Conservation (phyloP, 129 eudicot genomes). For the Centella asiatica region DNA sequence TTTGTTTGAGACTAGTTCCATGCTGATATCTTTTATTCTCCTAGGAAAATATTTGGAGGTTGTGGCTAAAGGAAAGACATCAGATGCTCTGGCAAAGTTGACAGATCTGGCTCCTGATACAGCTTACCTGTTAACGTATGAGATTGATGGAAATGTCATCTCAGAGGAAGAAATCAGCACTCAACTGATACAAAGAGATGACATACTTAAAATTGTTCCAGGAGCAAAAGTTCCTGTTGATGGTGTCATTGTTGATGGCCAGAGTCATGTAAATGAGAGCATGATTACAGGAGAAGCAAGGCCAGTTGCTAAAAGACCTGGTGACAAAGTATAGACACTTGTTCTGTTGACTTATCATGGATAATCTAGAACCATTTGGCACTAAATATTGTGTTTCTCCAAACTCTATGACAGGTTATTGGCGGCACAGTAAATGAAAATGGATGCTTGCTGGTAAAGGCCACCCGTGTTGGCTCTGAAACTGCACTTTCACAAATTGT, state of each 20-base stretch:
- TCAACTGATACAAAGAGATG: constrained; percentile 67
- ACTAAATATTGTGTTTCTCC: not conserved
- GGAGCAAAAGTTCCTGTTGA: constrained; percentile 88
- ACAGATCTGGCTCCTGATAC: constrained; percentile 78
- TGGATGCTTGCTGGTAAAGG: constrained; percentile 75
- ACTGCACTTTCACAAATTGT: constrained; percentile 97
- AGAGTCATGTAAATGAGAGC: constrained; percentile 94
- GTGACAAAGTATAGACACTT: constrained; percentile 57
- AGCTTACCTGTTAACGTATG: constrained; percentile 55
- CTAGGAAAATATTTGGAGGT: constrained; percentile 90
- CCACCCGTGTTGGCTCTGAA: constrained; percentile 92
- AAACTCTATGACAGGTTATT: constrained; percentile 51
- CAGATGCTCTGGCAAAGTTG: constrained; percentile 93
- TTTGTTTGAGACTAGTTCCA: constrained; percentile 95
- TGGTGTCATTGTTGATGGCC: constrained; percentile 76
- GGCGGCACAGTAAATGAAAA: constrained; percentile 98
- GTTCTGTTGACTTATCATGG: not conserved
- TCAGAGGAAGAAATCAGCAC: constrained; percentile 82
- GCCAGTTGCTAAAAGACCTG: constrained; percentile 69
- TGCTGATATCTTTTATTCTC: constrained; percentile 93
- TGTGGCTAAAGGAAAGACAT: constrained; percentile 89
- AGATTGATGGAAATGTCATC: constrained; percentile 46
- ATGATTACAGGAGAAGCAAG: constrained; percentile 98
- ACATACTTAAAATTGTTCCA: constrained; percentile 80
- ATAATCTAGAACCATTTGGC: not conserved